Evolutionary conservation across 2,329 filamentous ascomycete genomes (phyloP).

Genomic region (Xylariales sp.): DNA sequence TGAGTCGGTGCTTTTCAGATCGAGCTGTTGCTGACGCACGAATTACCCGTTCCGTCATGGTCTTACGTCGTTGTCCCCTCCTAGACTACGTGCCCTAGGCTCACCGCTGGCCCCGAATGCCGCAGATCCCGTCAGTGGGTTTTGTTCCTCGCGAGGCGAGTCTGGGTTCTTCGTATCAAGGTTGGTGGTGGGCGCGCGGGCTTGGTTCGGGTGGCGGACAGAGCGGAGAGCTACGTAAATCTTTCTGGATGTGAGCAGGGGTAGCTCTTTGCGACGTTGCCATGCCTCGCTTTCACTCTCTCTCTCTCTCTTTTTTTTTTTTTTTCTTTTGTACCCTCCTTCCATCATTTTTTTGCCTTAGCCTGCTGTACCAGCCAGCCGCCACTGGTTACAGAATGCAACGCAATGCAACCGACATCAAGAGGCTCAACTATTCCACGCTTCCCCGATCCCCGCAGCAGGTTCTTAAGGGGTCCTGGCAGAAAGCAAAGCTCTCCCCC

Average conservation of each 20-base stretch:
- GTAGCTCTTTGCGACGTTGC: too few relatives aligned
- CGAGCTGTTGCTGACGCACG: background rate
- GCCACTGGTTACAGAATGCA: too few relatives aligned
- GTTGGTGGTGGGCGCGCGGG: background rate
- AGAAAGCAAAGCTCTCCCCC: too few relatives aligned
- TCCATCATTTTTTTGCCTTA: too few relatives aligned
- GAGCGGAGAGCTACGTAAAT: slow-evolving; percentile 7
- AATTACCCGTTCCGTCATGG: background rate
- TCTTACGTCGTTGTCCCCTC: background rate
- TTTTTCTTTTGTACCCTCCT: too few relatives aligned
- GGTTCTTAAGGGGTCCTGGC: background rate
- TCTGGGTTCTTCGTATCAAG: slow-evolving; percentile 6
- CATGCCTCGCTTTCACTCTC: too few relatives aligned
- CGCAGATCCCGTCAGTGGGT: background rate
- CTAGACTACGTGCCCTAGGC: background rate
- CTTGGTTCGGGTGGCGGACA: slow-evolving; percentile 3
- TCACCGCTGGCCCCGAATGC: background rate
- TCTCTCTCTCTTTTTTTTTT: too few relatives aligned
- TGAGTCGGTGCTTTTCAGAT: background rate
- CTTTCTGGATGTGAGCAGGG: slow-evolving; percentile 1
- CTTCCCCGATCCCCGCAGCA: background rate
- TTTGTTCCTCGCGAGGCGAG: background rate
- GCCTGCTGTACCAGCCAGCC: too few relatives aligned
- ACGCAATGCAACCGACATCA: too few relatives aligned
- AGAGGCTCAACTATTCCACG: background rate